Conservation (phyloP, 306 rosid species). For the Morella rubra region DNA sequence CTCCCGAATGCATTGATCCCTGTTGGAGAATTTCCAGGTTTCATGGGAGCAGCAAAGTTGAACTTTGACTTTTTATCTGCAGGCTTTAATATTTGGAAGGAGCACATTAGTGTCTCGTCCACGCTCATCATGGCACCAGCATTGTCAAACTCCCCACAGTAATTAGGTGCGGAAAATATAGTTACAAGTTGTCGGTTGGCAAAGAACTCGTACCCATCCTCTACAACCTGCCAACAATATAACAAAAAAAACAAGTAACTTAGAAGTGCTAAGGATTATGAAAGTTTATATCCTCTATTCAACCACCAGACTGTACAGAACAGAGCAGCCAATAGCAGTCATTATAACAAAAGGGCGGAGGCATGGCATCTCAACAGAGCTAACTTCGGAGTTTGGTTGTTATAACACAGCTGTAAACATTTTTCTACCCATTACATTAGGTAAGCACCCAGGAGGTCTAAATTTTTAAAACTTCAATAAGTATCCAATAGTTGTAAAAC, state of each 20-base stretch:
- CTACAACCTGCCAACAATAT: slow-evolving; percentile 11
- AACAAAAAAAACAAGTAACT: slow-evolving; percentile 19
- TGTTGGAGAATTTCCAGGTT: slow-evolving; percentile 69
- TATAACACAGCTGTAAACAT: too few species aligned
- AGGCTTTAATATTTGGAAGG: slow-evolving; percentile 92
- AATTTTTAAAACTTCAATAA: background rate
- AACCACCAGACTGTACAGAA: slow-evolving; percentile 11
- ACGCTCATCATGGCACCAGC: slow-evolving; percentile 70
- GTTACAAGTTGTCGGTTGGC: too few species aligned
- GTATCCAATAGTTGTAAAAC: background rate
- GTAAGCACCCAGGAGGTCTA: background rate
- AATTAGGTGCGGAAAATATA: background rate
- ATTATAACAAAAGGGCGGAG: slow-evolving; percentile 5
- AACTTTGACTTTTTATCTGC: slow-evolving; percentile 57
- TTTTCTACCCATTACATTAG: too few species aligned
- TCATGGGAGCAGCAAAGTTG: slow-evolving; percentile 64
- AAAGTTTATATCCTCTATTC: slow-evolving; percentile 16
- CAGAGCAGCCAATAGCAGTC: slow-evolving; percentile 16
- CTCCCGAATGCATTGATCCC: slow-evolving; percentile 34
- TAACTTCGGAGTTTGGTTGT: too few species aligned
- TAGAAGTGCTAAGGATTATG: slow-evolving; percentile 5
- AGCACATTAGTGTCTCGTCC: slow-evolving; percentile 93
- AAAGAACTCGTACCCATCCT: too few species aligned
- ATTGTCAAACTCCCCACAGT: too few species aligned
- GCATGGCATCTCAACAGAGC: slow-evolving; percentile 12